Evolutionary conservation across 2,329 filamentous ascomycete genomes (phyloP), one percentile per base, ranked within the genome.

Genomic region (Xylariaceae sp.): DNA sequence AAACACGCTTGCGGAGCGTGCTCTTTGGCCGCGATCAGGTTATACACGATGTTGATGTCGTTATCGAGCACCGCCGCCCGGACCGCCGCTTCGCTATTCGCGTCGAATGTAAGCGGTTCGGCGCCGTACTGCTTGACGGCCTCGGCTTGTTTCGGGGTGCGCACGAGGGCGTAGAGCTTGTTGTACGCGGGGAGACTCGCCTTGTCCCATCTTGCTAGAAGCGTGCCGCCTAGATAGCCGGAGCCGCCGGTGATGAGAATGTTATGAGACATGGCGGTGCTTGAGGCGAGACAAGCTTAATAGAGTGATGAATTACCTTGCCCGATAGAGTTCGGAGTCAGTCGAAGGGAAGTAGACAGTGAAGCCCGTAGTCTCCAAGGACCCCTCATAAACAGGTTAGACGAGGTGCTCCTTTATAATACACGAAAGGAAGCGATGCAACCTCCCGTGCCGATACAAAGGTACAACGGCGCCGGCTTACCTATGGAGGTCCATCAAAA

Each of bases 201-300:
- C 3, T 55, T 50, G 1, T 63, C 58, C 55, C 72, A 68, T 5
- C 68, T 68, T 8, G 73, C 71, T 5, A 81, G 72, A 2, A 81
- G 65, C 0, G 71, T 73, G 2, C 78, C 79, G 19, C 78, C 78
- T 0, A 81, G 73, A 52, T 81, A 81, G 21, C 79, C 79, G 0
- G 77, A 79, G 26, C 61, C 76, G 8, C 78, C 78, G 0, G 78
- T 80, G 43, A 80, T 68, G 29, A 80, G 71, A 47, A 79, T 71
- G 42, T 74, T 74, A 53, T 64, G 63, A 19, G 61, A 57, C 66
- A 68, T 68, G 7, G 8, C 26, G 26, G 8, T 26, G 26, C 26
- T 26, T 26, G 26, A 26, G 26, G 26, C 26, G 26, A 26, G 26
- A 8, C 26, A 34, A 34, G 32, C 10, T 13, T 10, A 34, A 1